phyloP scores from a whole-genome alignment of 345 rosid species.

The Brassica napus region DNA sequence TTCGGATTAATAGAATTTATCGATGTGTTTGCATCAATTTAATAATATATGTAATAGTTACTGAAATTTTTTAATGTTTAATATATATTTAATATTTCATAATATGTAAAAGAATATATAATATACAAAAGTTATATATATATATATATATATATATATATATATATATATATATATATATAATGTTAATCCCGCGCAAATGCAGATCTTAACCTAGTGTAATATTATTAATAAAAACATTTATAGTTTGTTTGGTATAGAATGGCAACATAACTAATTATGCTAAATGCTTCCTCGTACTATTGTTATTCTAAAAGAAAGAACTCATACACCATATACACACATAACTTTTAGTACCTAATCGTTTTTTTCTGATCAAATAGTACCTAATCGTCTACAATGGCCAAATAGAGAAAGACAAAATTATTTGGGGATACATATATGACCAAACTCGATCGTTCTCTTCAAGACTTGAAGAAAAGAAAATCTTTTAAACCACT shows the following conservation, averaged over 20 bases:
- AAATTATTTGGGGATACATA: not conserved
- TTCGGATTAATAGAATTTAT: no score
- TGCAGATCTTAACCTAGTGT: not conserved
- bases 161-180: no score
- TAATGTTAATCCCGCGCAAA: no score
- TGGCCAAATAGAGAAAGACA: not conserved
- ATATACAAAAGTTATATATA: no score
- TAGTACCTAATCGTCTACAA: not conserved
- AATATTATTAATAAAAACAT: not conserved
- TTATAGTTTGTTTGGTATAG: not conserved
- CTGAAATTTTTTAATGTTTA: no score
- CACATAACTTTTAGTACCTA: not conserved
- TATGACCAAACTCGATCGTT: not conserved
- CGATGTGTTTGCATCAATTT: no score
- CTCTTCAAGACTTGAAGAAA: not conserved
- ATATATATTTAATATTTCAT: no score
- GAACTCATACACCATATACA: not conserved
- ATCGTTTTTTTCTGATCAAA: not conserved
- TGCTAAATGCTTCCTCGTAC: not conserved
- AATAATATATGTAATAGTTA: no score
- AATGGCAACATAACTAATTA: slow-evolving; percentile 1
- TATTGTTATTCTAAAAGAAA: not conserved
- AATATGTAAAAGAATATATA: no score
- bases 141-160: no score
- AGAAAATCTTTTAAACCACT: not conserved